Conservation (phyloP, 75 land plant species). For the Cunninghamia lanceolata region DNA sequence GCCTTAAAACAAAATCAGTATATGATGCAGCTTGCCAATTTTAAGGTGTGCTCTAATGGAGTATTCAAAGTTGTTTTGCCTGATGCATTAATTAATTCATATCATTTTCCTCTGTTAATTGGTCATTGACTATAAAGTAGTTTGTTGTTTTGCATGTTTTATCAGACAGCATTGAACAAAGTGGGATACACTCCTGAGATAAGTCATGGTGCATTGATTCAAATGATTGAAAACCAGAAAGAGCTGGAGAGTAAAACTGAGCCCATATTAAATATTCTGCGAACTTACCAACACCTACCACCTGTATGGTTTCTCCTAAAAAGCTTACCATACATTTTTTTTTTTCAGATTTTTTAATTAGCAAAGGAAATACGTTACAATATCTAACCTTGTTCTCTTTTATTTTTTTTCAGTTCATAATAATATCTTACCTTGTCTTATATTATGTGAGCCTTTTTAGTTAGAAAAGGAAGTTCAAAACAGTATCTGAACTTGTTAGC, state of each 20-base stretch:
- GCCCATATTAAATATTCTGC: conserved; percentile 84
- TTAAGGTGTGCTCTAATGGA: conserved; percentile 45
- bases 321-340: neutral
- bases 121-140: neutral
- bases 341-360: neutral
- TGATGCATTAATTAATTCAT: neutral
- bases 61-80: neutral
- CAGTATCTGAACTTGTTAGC: neutral
- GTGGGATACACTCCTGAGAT: conserved; percentile 89
- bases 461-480: neutral
- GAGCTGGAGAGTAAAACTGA: conserved; percentile 91
- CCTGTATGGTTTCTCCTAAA: conserved; percentile 48
- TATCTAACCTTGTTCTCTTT: neutral
- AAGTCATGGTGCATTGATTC: conserved; percentile 85
- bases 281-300: conserved; percentile 93
- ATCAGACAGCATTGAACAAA: conserved; percentile 66
- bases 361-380: neutral
- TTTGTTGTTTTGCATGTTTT: neutral
- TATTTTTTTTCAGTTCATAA: neutral
- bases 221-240: conserved; percentile 87
- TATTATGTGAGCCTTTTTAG: neutral
- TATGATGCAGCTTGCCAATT: conserved; percentile 66
- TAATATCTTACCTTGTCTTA: neutral
- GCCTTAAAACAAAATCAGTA: conserved; percentile 87
- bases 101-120: neutral